Evolutionary conservation across 2,329 filamentous ascomycete species (phyloP), one percentile per base, ranked within the genome.

Genomic region (Xylaria sp.): DNA sequence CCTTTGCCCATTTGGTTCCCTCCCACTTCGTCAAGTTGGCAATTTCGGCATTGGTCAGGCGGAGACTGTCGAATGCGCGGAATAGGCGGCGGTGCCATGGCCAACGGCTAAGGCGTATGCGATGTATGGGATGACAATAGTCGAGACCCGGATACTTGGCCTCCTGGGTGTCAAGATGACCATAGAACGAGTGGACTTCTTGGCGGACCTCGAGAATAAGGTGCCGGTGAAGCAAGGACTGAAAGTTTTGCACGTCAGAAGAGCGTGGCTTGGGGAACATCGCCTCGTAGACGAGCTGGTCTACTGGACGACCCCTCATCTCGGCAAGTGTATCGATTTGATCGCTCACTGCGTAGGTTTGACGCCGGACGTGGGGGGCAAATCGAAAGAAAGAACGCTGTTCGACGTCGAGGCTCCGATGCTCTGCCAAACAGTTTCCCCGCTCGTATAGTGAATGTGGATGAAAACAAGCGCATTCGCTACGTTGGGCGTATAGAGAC

Each of bases 111-210:
- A 94, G 86, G n/a, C 91, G 89, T 75, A 90, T 88, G 67, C 90
- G 89, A 76, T 94, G 91, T 7, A 89, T 89, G 23, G 78, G 80
- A 73, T 91, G 82, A 63, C 84, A 87, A 80, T 94, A 94, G 80
- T 94, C 91, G 59, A 94, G 85, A 31, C 91, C 91, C 0, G 91
- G 91, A 69, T 94, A 94, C 70, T 92, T 91, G 68, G 91, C 90
- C 79, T 94, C 91, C 69, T 89, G 86, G 25, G 89, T 92, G 73
- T 92, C 88, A 67, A 94, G 85, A 72, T 91, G 89, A 69, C 91
- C 91, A 76, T 92, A 94, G 78, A 92, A 94, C 54, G 88, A 85
- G 68, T 89, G 86, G 1, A 91, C 92, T 76, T 94, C 91, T 73
- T 91, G 88, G 61, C 91, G 89, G 61, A 94, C 90, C 79, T 94